Conservation (phyloP, 257 asterid species). For the Lavandula angustifolia region DNA sequence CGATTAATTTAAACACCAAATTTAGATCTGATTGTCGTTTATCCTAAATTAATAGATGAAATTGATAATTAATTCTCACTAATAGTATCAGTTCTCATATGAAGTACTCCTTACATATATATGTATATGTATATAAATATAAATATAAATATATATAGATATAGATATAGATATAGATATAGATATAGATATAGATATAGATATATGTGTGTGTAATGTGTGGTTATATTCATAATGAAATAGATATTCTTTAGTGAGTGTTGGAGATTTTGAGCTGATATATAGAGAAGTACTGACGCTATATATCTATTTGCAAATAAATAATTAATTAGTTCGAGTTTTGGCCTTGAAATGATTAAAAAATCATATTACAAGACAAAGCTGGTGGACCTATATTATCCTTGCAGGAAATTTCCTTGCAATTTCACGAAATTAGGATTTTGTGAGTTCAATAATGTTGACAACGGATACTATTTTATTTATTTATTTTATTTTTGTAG, state of each 20-base stretch:
- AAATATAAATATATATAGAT: background rate
- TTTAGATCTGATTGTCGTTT: too few species aligned
- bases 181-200: background rate
- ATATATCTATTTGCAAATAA: too few species aligned
- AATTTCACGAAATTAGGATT: conserved; percentile 32
- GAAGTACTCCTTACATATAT: too few species aligned
- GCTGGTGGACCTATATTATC: conserved; percentile 32
- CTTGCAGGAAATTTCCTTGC: conserved; percentile 42
- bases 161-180: too few species aligned
- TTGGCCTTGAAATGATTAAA: background rate
- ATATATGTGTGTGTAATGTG: background rate
- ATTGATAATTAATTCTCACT: too few species aligned
- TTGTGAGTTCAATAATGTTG: conserved; percentile 32
- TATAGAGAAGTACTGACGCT: too few species aligned
- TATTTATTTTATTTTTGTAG: too few species aligned
- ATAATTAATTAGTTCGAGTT: too few species aligned
- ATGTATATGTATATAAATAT: too few species aligned
- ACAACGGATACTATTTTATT: background rate
- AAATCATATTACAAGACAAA: conserved; percentile 27
- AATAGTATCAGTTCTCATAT: too few species aligned
- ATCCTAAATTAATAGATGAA: too few species aligned
- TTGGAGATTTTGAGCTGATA: background rate
- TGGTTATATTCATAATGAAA: background rate
- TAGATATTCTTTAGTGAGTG: background rate
- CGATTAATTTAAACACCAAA: too few species aligned